Conservation (phyloP, 768 basidiomycete genomes). For the Holtermannia corniformis region DNA sequence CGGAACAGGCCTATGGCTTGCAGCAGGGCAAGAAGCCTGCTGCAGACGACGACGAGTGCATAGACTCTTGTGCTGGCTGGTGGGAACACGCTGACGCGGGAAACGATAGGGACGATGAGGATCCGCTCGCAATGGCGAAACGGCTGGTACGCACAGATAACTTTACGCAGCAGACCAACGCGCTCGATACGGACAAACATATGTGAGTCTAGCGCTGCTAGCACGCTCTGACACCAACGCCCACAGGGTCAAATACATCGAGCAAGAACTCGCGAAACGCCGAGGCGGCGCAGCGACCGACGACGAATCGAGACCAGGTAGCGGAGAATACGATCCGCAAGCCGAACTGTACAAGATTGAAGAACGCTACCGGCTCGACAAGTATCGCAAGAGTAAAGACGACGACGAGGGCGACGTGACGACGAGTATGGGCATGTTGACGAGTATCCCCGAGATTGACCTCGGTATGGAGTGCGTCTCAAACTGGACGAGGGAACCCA, state of each 20-base stretch:
- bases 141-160: conserved; percentile 73
- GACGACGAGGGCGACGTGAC: conserved; percentile 87
- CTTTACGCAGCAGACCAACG: conserved; percentile 95
- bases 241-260: conserved; percentile 97
- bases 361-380: conserved; percentile 45
- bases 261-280: conserved; percentile 75
- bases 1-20: conserved; percentile 43
- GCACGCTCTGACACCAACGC: too few species aligned
- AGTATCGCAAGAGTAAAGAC: conserved; percentile 39
- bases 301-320: conserved; percentile 35
- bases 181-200: conserved; percentile 93
- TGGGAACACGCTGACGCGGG: conserved; percentile 2
- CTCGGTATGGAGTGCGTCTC: conserved; percentile 88
- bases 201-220: conserved; percentile 56
- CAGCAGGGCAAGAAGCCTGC: conserved; percentile 5
- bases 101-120: conserved; percentile 44
- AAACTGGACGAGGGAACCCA: background rate
- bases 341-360: conserved; percentile 68
- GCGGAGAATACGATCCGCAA: conserved; percentile 54
- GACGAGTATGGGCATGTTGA: conserved; percentile 88
- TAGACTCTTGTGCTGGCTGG: background rate
- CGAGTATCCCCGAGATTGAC: conserved; percentile 95
- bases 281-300: conserved; percentile 49
- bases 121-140: conserved; percentile 61
- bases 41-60: conserved; percentile 12